Evolutionary conservation across 192 early-diverging fungal genomes (phyloP).

Genomic region (Pilobolus umbonatus): DNA sequence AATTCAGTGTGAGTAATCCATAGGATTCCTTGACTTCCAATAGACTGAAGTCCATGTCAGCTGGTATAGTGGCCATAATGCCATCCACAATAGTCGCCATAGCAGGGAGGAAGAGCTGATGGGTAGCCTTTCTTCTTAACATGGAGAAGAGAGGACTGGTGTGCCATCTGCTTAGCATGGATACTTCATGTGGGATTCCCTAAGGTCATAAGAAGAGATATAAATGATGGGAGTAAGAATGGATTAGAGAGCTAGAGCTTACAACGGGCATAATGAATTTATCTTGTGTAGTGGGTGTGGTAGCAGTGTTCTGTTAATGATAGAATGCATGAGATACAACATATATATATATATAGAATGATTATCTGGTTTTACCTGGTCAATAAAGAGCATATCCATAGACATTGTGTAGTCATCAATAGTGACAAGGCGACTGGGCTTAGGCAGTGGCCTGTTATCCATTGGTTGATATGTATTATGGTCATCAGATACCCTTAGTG

Average conservation of each 20-base stretch:
- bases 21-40: not conserved
- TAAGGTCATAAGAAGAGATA: not conserved
- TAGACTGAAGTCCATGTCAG: no score
- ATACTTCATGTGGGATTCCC: not conserved
- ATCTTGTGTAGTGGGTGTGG: not conserved
- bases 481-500: not conserved
- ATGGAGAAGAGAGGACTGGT: not conserved
- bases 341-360: not conserved
- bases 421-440: not conserved
- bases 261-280: not conserved
- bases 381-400: constrained; percentile 1
- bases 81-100: not conserved
- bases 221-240: not conserved
- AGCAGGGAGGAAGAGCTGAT: not conserved
- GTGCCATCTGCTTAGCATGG: not conserved
- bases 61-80: not conserved
- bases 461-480: not conserved
- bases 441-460: not conserved
- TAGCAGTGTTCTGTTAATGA: not conserved
- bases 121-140: not conserved
- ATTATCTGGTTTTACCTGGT: no score
- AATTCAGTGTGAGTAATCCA: not conserved
- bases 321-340: not conserved
- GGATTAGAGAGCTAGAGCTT: not conserved
- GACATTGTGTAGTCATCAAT: constrained; percentile 2